These are phyloP conservation scores for Diaporthe sp. DNA, from an alignment of 2,329 filamentous ascomycete species.

Conservation along the genomic window DNA sequence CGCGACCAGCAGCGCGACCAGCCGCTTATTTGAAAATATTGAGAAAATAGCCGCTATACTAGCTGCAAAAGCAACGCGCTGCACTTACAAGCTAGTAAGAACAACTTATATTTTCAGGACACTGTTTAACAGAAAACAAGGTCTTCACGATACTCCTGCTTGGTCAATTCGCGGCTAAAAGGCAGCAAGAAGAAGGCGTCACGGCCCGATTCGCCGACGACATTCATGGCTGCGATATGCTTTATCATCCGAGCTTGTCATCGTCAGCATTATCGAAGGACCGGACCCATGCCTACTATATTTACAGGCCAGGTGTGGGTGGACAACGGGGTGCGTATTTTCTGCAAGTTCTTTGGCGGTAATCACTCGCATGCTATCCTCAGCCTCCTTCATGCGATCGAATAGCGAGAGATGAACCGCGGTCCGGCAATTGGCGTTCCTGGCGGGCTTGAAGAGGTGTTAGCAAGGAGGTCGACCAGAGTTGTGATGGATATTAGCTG, in stretches of 20 bases:
- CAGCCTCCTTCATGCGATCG: conserved; percentile 42
- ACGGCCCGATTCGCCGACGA: conserved; percentile 40
- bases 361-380: conserved; percentile 39
- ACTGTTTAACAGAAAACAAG: no score
- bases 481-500: neutral
- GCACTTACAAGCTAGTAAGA: no score
- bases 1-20: no score
- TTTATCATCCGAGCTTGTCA: conserved; percentile 43
- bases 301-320: conserved; percentile 36
- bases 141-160: conserved; percentile 47
- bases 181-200: conserved; percentile 43
- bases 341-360: conserved; percentile 31
- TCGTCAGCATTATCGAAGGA: neutral
- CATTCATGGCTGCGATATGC: conserved; percentile 51
- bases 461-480: neutral
- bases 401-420: conserved; percentile 50
- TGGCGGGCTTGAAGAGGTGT: conserved; percentile 42
- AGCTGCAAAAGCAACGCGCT: no score
- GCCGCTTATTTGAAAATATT: conserved; percentile 35
- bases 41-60: no score
- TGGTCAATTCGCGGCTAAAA: conserved; percentile 47
- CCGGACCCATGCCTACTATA: neutral
- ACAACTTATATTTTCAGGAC: no score
- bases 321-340: no score
- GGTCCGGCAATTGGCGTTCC: conserved; percentile 48